These are phyloP conservation scores for Microthyrium microscopicum DNA, from an alignment of 2,329 filamentous ascomycete genomes.

Conservation along the genomic window DNA sequence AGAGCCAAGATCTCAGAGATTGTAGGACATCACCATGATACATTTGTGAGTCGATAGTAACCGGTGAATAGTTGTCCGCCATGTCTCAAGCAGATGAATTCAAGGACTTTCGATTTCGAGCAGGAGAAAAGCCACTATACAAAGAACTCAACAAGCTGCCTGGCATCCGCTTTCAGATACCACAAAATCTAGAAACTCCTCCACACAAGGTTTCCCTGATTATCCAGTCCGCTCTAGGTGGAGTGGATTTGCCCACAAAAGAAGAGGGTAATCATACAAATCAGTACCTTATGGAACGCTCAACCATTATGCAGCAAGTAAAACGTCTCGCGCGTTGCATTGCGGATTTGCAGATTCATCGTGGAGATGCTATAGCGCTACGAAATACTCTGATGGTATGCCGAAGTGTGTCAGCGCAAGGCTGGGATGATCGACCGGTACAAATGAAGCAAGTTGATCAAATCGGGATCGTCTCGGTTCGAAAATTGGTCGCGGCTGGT, in stretches of 20 bases:
- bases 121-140: constrained; percentile 51
- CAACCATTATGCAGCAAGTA: constrained; percentile 48
- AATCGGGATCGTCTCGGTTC: constrained; percentile 58
- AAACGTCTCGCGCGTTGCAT: constrained; percentile 59
- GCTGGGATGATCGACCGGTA: constrained; percentile 67
- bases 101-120: constrained; percentile 52
- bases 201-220: constrained; percentile 64
- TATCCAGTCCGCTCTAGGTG: constrained; percentile 59
- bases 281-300: constrained; percentile 44
- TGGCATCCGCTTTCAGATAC: constrained; percentile 54
- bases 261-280: constrained; percentile 40
- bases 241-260: constrained; percentile 32
- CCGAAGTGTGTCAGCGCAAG: constrained; percentile 55
- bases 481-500: constrained; percentile 55
- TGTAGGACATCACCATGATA: constrained; percentile 30
- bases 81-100: constrained; percentile 58
- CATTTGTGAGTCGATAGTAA: neutral
- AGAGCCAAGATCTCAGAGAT: constrained; percentile 49
- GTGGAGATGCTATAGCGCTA: constrained; percentile 49
- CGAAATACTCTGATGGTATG: constrained; percentile 60
- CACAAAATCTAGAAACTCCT: constrained; percentile 45
- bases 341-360: constrained; percentile 51
- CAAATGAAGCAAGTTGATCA: constrained; percentile 72
- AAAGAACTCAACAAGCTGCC: constrained; percentile 54
- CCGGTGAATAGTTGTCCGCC: constrained; percentile 41